These are phyloP conservation scores for Pseudognaphalium luteoalbum DNA, from an alignment of 129 eudicot species.

Conservation along the genomic window DNA sequence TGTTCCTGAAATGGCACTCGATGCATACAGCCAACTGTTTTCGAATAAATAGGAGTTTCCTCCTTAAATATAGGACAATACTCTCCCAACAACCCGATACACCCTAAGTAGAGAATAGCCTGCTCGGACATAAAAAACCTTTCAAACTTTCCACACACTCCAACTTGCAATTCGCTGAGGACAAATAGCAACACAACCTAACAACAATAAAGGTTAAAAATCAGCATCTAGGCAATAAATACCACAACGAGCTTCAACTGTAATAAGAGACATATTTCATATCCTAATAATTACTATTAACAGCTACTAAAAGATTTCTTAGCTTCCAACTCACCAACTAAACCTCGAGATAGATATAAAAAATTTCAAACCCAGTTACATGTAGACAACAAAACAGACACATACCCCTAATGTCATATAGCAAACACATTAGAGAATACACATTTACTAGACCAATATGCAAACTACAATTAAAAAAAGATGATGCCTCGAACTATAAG, in stretches of 20 bases:
- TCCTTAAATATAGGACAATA: slow-evolving; percentile 57
- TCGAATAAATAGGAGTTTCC: slow-evolving; percentile 40
- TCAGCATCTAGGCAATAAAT: neutral
- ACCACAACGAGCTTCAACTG: neutral
- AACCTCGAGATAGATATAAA: neutral
- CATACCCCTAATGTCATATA: neutral
- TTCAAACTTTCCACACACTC: slow-evolving; percentile 31
- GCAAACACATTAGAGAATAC: neutral
- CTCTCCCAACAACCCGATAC: slow-evolving; percentile 75
- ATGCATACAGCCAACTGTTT: slow-evolving; percentile 58
- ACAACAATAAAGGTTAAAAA: neutral
- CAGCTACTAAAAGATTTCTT: neutral
- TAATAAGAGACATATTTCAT: neutral
- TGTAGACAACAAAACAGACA: neutral
- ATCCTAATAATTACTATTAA: neutral
- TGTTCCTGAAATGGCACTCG: slow-evolving; percentile 42
- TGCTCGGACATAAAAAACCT: slow-evolving; percentile 77
- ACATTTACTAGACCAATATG: neutral
- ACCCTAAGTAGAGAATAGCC: slow-evolving; percentile 54
- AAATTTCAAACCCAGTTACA: too few relatives aligned
- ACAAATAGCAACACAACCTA: slow-evolving; percentile 23
- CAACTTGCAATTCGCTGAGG: slow-evolving; percentile 29
- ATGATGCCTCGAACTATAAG: neutral
- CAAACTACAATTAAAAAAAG: neutral
- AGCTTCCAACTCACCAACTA: neutral